These are phyloP conservation scores for Nemania sp. DNA, from an alignment of 2,329 filamentous ascomycete genomes.

Conservation along the genomic window DNA sequence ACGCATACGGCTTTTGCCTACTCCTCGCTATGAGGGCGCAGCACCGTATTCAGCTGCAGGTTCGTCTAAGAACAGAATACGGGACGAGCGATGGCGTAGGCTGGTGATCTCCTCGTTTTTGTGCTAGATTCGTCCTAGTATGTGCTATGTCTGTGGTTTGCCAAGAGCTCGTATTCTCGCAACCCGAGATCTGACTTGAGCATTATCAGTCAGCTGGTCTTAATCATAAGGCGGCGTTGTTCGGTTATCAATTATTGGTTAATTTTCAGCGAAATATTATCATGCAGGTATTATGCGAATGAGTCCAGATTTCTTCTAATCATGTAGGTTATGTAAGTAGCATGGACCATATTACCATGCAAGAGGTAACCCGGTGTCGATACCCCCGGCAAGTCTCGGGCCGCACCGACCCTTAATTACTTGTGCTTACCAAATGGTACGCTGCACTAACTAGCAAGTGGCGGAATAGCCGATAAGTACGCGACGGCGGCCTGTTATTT, in stretches of 20 bases:
- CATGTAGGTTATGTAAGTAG: too few relatives aligned
- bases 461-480: neutral
- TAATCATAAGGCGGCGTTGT: neutral
- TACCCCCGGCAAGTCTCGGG: neutral
- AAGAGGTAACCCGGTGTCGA: too few relatives aligned
- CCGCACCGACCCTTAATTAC: neutral
- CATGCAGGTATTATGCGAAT: neutral
- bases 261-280: neutral
- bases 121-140: constrained; percentile 11
- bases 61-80: neutral
- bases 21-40: constrained; percentile 20
- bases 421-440: too few relatives aligned
- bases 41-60: neutral
- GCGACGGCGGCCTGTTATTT: neutral
- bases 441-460: neutral
- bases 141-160: constrained; percentile 13
- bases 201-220: neutral
- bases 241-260: neutral
- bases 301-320: neutral
- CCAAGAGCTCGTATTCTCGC: constrained; percentile 38
- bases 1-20: constrained; percentile 1
- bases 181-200: neutral
- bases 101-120: constrained; percentile 18
- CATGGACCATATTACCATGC: too few relatives aligned
- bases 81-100: constrained; percentile 30